Conservation (phyloP, 805 yeast species). For the Candida tallmaniae region DNA sequence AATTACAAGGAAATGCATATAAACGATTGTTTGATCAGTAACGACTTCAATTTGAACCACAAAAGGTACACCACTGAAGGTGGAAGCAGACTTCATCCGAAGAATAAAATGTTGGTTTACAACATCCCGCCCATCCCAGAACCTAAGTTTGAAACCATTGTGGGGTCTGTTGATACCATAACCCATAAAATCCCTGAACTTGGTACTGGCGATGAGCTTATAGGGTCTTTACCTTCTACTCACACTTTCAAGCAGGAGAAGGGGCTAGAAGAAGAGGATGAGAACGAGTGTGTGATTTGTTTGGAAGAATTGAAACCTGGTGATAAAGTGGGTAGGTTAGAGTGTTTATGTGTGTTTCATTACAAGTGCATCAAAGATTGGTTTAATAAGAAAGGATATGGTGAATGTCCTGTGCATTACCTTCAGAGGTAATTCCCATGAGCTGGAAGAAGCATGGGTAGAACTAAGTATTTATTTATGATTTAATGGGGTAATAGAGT, state of each 20-base stretch:
- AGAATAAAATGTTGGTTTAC: slow-evolving; percentile 85
- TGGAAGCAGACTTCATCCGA: slow-evolving; percentile 24
- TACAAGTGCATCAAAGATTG: slow-evolving; percentile 86
- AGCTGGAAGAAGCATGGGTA: too few relatives aligned
- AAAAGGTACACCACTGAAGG: slow-evolving; percentile 29
- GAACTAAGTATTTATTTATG: too few relatives aligned
- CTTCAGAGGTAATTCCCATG: too few relatives aligned
- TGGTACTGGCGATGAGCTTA: neutral
- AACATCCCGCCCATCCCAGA: slow-evolving; percentile 46
- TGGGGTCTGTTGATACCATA: slow-evolving; percentile 16
- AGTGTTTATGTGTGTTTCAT: slow-evolving; percentile 92
- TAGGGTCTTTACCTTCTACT: slow-evolving; percentile 20
- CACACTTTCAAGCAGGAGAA: slow-evolving; percentile 12
- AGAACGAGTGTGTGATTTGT: slow-evolving; percentile 88
- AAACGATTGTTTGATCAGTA: slow-evolving; percentile 65
- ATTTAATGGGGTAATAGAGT: neutral
- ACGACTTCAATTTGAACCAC: slow-evolving; percentile 57
- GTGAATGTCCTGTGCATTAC: slow-evolving; percentile 81
- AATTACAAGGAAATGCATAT: slow-evolving; percentile 62
- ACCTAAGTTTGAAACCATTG: slow-evolving; percentile 33
- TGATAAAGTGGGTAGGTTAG: slow-evolving; percentile 85
- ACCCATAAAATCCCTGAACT: neutral
- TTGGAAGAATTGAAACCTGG: slow-evolving; percentile 84
- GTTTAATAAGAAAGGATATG: slow-evolving; percentile 81
- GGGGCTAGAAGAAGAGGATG: slow-evolving; percentile 17